These are phyloP conservation scores for Ophiostoma himal-ulmi DNA, from an alignment of 2,329 filamentous ascomycete genomes.

Conservation along the genomic window DNA sequence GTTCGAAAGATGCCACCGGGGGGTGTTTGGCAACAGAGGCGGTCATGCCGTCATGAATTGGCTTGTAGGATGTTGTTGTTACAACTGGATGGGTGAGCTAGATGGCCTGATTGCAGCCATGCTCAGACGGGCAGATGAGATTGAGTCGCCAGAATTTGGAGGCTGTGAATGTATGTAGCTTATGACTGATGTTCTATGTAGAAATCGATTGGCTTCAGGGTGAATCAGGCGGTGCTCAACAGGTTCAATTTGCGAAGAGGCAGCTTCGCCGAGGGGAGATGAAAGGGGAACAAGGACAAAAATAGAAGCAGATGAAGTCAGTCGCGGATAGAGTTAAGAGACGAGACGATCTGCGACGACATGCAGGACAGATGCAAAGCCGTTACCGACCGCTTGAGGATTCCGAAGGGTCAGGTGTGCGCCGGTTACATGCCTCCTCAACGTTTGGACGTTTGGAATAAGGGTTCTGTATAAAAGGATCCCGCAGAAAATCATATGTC, in stretches of 20 bases:
- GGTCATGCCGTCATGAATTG: slow-evolving; percentile 33
- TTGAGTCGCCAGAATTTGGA: neutral
- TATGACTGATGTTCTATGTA: neutral
- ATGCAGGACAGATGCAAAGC: slow-evolving; percentile 3
- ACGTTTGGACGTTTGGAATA: slow-evolving; percentile 18
- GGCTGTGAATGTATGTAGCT: neutral
- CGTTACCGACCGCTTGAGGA: slow-evolving; percentile 13
- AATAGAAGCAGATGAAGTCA: neutral
- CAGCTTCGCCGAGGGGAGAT: neutral
- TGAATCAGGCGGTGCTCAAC: neutral
- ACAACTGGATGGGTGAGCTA: neutral
- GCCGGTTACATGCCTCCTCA: slow-evolving; percentile 20
- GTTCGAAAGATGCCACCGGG: slow-evolving; percentile 35
- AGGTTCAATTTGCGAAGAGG: neutral
- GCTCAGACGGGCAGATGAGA: neutral
- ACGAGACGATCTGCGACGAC: neutral
- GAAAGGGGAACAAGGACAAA: neutral
- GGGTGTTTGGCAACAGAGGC: slow-evolving; percentile 38
- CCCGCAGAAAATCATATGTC: neutral
- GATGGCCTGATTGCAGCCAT: neutral
- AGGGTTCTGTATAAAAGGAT: slow-evolving; percentile 1
- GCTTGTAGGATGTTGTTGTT: neutral
- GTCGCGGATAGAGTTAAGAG: slow-evolving; percentile 1
- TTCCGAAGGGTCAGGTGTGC: slow-evolving; percentile 1
- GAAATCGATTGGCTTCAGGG: neutral